Evolutionary conservation across 768 basidiomycete species (phyloP).

Genomic region (Amanita jacksonii): DNA sequence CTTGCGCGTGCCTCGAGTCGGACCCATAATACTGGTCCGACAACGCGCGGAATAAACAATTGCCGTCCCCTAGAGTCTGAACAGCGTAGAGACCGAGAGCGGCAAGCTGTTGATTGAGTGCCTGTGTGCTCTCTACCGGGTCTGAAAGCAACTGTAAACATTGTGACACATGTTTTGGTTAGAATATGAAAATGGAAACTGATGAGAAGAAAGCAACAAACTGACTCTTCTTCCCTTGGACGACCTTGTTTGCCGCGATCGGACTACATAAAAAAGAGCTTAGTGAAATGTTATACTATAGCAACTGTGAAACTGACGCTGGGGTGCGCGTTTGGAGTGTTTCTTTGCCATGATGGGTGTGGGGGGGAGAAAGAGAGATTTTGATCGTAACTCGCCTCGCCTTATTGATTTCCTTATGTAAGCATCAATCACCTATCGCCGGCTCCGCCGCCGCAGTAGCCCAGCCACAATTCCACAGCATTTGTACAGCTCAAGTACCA

Average conservation of each 20-base stretch:
- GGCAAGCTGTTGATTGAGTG: conserved; percentile 64
- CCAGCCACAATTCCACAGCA: conserved; percentile 2
- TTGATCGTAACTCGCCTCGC: conserved; percentile 1
- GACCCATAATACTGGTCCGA: conserved; percentile 83
- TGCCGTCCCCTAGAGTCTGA: conserved; percentile 80
- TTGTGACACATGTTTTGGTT: conserved; percentile 9
- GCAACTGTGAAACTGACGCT: conserved; percentile 1
- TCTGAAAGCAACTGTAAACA: conserved; percentile 35
- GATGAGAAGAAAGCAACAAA: conserved; percentile 3
- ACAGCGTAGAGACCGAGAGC: conserved; percentile 82
- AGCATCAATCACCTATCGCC: conserved; percentile 1
- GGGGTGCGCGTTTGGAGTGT: conserved; percentile 6
- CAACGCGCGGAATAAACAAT: conserved; percentile 88
- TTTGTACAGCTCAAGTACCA: conserved; percentile 1
- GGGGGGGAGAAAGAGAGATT: conserved; percentile 8
- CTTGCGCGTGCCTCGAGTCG: conserved; percentile 53
- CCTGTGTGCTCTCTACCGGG: conserved; percentile 54
- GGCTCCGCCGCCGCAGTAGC: conserved; percentile 1
- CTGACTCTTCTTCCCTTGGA: conserved; percentile 26
- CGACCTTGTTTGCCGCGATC: conserved; percentile 29
- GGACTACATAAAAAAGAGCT: conserved; percentile 18
- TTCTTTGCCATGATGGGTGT: conserved; percentile 8
- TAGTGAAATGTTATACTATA: not conserved
- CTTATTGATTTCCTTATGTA: too few relatives aligned
- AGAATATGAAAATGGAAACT: conserved; percentile 6